Conservation (phyloP, 257 asterid genomes). For the Osmanthus fragrans region DNA sequence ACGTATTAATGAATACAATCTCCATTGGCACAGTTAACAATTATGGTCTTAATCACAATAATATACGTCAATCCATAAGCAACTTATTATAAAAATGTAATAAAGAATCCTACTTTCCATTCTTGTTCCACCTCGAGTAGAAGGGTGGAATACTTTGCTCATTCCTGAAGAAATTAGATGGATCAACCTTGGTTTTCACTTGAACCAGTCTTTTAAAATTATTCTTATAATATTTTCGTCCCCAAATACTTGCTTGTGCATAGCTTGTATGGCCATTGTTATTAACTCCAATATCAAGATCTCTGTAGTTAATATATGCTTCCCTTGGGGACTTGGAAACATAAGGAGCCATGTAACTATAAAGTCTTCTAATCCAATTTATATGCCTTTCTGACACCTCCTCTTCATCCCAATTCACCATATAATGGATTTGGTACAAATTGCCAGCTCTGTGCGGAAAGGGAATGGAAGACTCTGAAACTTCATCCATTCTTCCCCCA, state of each 20-base stretch:
- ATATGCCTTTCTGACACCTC: constrained; percentile 22
- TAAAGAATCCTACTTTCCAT: background rate
- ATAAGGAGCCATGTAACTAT: constrained; percentile 33
- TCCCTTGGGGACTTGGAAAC: constrained; percentile 39
- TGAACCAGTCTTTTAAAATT: constrained; percentile 31
- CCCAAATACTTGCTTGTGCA: constrained; percentile 36
- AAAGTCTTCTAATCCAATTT: constrained; percentile 30
- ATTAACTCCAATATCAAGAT: constrained; percentile 40
- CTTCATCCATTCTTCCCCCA: constrained; percentile 41
- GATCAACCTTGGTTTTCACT: constrained; percentile 31
- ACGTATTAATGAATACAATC: too few species aligned
- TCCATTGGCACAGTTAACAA: too few species aligned
- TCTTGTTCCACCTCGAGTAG: background rate
- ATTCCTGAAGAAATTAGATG: constrained; percentile 33
- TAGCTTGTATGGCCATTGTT: constrained; percentile 28
- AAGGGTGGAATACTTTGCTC: constrained; percentile 46
- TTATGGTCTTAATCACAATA: too few species aligned
- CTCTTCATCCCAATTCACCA: constrained; percentile 28
- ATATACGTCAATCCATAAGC: too few species aligned
- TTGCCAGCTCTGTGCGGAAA: constrained; percentile 43
- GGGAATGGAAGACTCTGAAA: constrained; percentile 25
- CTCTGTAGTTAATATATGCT: constrained; percentile 38
- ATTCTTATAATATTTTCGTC: constrained; percentile 32
- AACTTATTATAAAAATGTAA: too few species aligned
- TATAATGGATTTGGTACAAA: constrained; percentile 22